Percentiles rank a stretch among this genome's conserved stretches.
phyloP scores from a whole-genome alignment of 768 basidiomycete genomes.

The Chalciporus piperatus region DNA sequence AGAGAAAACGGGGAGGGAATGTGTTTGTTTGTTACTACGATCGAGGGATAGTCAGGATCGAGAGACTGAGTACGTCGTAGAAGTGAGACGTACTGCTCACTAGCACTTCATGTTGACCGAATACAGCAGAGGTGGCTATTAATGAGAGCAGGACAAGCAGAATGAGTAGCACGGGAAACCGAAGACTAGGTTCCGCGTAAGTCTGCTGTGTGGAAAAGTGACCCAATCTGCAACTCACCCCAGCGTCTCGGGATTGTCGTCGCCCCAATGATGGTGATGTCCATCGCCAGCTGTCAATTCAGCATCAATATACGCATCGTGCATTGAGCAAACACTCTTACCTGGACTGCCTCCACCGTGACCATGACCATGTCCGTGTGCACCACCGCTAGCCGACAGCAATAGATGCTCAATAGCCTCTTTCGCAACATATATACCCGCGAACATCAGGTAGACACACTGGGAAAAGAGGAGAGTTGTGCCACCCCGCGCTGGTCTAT shows the following conservation, averaged over 20 bases:
- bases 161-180: slow-evolving; percentile 61
- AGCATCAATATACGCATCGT: too few relatives aligned
- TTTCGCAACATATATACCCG: slow-evolving; percentile 94
- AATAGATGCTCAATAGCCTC: slow-evolving; percentile 93
- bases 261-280: slow-evolving; percentile 68
- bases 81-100: slow-evolving; percentile 51
- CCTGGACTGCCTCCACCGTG: slow-evolving; percentile 39
- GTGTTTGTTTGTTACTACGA: slow-evolving; percentile 58
- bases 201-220: neutral
- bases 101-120: slow-evolving; percentile 62
- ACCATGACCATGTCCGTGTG: slow-evolving; percentile 58
- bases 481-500: slow-evolving; percentile 62
- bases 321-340: neutral
- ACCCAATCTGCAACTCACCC: slow-evolving; percentile 35
- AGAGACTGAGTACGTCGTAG: slow-evolving; percentile 1
- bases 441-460: slow-evolving; percentile 90
- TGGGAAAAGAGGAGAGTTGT: slow-evolving; percentile 84
- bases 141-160: slow-evolving; percentile 56
- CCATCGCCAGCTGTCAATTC: slow-evolving; percentile 34
- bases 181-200: slow-evolving; percentile 43
- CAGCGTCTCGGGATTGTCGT: slow-evolving; percentile 39
- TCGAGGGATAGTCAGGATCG: neutral
- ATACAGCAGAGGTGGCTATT: slow-evolving; percentile 52
- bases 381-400: slow-evolving; percentile 78
- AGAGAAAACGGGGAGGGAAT: slow-evolving; percentile 53